Evolutionary conservation across 1,284 basidiomycete species (phyloP).

Genomic region (Rhodotorula sp.): DNA sequence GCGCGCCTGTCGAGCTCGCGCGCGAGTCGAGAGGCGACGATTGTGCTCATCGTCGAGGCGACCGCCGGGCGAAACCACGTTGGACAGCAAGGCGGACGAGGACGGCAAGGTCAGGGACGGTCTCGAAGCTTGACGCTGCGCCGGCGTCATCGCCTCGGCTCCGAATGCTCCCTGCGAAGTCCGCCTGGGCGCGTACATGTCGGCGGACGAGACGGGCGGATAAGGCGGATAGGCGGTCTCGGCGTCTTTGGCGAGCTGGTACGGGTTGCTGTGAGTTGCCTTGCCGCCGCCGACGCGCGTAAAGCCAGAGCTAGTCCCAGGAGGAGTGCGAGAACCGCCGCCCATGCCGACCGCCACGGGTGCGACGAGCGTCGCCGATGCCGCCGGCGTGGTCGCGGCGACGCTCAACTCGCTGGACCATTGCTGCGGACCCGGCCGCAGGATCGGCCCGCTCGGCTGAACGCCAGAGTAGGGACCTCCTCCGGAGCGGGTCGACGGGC

Average conservation of each 20-base stretch:
- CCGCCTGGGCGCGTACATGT: conserved; percentile 27
- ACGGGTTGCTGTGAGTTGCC: conserved; percentile 50
- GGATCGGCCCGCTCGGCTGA: conserved; percentile 8
- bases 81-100: conserved; percentile 32
- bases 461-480: conserved; percentile 36
- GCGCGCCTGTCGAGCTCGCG: neutral
- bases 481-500: conserved; percentile 40
- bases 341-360: conserved; percentile 25
- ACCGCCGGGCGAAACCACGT: conserved; percentile 28
- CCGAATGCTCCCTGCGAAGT: conserved; percentile 16
- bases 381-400: conserved; percentile 4
- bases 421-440: conserved; percentile 19
- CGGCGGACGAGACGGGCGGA: conserved; percentile 28
- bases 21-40: conserved; percentile 6
- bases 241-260: conserved; percentile 25
- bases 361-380: conserved; percentile 39
- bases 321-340: conserved; percentile 40
- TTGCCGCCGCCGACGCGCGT: conserved; percentile 72
- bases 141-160: conserved; percentile 11
- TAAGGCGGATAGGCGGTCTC: conserved; percentile 29
- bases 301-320: conserved; percentile 60
- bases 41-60: conserved; percentile 27
- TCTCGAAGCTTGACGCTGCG: conserved; percentile 2
- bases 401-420: conserved; percentile 25
- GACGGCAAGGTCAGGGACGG: conserved; percentile 23